These are phyloP conservation scores for Fomitopsis schrenkii DNA, from an alignment of 1,284 basidiomycete species.

Conservation along the genomic window DNA sequence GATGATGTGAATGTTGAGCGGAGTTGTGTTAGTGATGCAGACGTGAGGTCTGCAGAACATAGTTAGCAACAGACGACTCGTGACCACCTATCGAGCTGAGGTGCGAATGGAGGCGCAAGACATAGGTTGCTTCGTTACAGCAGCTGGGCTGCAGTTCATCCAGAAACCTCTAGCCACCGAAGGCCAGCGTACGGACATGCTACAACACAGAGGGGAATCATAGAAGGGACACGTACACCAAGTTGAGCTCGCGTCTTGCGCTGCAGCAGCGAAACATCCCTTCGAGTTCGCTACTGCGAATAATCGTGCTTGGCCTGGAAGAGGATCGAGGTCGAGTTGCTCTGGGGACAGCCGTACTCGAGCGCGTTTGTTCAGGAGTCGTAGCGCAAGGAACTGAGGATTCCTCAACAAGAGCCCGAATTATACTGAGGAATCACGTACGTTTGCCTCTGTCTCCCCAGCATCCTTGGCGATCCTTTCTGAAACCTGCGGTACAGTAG, in stretches of 20 bases:
- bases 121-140: too few species aligned
- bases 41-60: constrained; percentile 41
- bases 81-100: not conserved
- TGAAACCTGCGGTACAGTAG: not conserved
- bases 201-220: too few species aligned
- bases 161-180: too few species aligned
- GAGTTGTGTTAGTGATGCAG: constrained; percentile 55
- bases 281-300: constrained; percentile 55
- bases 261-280: constrained; percentile 65
- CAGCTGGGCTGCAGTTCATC: too few species aligned
- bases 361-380: constrained; percentile 53
- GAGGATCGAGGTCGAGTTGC: constrained; percentile 38
- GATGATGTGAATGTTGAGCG: constrained; percentile 41
- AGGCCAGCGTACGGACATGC: too few species aligned
- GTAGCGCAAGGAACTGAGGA: constrained; percentile 41
- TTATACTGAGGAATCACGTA: constrained; percentile 21
- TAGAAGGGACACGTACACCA: not conserved
- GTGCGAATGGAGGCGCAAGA: too few species aligned
- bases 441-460: constrained; percentile 40
- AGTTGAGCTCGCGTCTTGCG: constrained; percentile 18
- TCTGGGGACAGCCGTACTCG: constrained; percentile 56
- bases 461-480: constrained; percentile 26
- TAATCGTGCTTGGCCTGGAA: constrained; percentile 38
- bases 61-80: not conserved
- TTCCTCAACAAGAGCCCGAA: not conserved